These are phyloP conservation scores for Heterobasidion occidentale DNA, from an alignment of 1,284 basidiomycete genomes.

Conservation along the genomic window DNA sequence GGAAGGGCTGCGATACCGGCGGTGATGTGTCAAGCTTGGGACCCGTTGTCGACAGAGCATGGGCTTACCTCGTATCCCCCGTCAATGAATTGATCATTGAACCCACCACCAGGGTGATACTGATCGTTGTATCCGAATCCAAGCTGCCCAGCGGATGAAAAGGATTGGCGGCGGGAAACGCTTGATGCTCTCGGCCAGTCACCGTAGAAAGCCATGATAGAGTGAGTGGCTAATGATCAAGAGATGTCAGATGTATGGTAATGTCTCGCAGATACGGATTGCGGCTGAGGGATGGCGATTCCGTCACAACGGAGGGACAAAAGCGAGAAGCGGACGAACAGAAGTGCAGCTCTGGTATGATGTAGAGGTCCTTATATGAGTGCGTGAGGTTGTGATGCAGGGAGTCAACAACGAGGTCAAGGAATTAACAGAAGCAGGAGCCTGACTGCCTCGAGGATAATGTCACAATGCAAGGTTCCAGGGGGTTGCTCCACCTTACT, in stretches of 20 bases:
- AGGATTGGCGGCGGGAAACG: neutral
- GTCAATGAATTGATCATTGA: slow-evolving; percentile 4
- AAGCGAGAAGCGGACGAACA: neutral
- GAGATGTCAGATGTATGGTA: neutral
- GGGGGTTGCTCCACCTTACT: neutral
- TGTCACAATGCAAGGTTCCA: neutral
- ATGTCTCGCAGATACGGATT: neutral
- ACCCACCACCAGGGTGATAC: slow-evolving; percentile 4
- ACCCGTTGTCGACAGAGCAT: neutral
- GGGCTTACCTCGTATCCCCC: slow-evolving; percentile 10
- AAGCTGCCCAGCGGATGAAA: neutral
- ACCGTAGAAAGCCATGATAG: neutral
- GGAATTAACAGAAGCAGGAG: neutral
- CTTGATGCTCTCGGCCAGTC: neutral
- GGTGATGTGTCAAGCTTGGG: neutral
- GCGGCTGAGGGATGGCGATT: neutral
- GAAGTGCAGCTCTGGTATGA: no score
- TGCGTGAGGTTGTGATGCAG: neutral
- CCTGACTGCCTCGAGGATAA: neutral
- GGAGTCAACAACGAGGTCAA: neutral
- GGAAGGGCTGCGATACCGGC: slow-evolving; percentile 6
- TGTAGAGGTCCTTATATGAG: no score
- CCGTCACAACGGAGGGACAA: neutral
- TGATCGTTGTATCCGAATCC: slow-evolving; percentile 2
- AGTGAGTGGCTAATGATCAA: neutral